Base-by-base conservation (phyloP, 441 rosid genomes). In the Hura crepitans region DNA sequence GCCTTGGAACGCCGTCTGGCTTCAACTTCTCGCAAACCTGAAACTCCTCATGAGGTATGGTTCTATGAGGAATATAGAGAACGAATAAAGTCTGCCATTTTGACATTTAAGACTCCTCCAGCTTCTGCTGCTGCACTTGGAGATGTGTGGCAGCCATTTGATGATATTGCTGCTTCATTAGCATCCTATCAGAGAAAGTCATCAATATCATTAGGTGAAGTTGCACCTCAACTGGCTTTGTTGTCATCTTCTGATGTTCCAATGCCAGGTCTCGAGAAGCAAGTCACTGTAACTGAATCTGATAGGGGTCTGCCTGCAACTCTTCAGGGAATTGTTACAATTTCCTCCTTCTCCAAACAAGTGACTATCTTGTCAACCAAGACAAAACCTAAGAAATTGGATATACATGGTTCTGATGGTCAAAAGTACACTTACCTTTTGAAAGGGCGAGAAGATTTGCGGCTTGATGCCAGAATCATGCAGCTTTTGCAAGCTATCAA, bases 401-500 rank as follows among this genome's bases (percentile, higher is more conserved):
- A 78, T 73, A 84, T 92, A 78, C 76, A 84, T 84, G 99, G 99
- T 69, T 95, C 98, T 68, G 98, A 95, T 86, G 99, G 99, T 67
- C 83, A 82, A 78, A 83, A 85, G 73, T 90, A 92, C 78, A 87
- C 93, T 63, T 95, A 89, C 83, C 89, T 95, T 57, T 80, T 95
- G 78, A 95, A 95, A 83, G 99, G 99, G 70, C 91, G 97, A 75
- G 99, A 95, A 82, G 99, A 95, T 80, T 82, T 95, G 82, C 99
- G 97, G 54, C 98, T 95, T 76, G 99, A 95, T 81, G 99, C 99
- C 68, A 89, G 99, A 89, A 95, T 95, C 72, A 95, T 92, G 99
- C 99, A 95, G 80, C 85, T 95, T 77, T 86, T 95, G 80, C 97
- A 92, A 79, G 98, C 99, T 68, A 81, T 88, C 72, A 89, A 92